phyloP scores from a whole-genome alignment of 177 flowering plant genomes.

The Vitis hybrid region DNA sequence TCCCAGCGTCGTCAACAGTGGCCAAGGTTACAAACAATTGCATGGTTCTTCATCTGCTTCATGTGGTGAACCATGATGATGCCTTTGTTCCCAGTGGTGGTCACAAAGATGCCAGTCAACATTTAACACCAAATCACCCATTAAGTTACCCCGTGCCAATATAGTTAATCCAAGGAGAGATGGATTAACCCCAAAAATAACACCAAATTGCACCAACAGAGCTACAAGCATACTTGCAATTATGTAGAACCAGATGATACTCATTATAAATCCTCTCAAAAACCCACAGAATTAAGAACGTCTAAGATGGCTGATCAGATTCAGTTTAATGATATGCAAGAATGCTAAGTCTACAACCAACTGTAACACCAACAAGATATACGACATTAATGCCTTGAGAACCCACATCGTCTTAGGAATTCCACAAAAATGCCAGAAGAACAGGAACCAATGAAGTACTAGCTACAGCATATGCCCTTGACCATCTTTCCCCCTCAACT shows the following conservation, averaged over 20 bases:
- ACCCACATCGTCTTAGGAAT: slow-evolving; percentile 38
- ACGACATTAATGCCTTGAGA: slow-evolving; percentile 28
- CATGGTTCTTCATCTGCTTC: slow-evolving; percentile 67
- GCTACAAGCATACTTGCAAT: slow-evolving; percentile 88
- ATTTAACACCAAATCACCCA: too few relatives aligned
- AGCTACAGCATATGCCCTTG: slow-evolving; percentile 72
- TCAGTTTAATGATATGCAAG: slow-evolving; percentile 40
- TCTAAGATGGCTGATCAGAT: slow-evolving; percentile 64
- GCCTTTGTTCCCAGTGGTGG: slow-evolving; percentile 65
- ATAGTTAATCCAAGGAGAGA: too few relatives aligned
- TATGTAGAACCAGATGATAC: slow-evolving; percentile 93
- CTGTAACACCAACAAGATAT: slow-evolving; percentile 40
- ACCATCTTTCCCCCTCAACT: slow-evolving; percentile 81
- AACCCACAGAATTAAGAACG: slow-evolving; percentile 74
- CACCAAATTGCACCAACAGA: slow-evolving; percentile 37
- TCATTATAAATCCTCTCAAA: slow-evolving; percentile 83
- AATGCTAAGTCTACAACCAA: slow-evolving; percentile 56
- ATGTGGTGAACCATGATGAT: slow-evolving; percentile 53
- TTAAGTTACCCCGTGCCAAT: too few relatives aligned
- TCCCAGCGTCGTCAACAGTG: slow-evolving; percentile 34
- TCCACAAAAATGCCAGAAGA: slow-evolving; percentile 72
- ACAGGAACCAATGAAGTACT: slow-evolving; percentile 76
- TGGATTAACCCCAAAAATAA: too few relatives aligned
- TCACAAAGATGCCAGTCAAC: slow-evolving; percentile 20
- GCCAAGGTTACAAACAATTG: slow-evolving; percentile 61